Conservation (phyloP, 805 yeast species). For the Barnettozyma sp. region DNA sequence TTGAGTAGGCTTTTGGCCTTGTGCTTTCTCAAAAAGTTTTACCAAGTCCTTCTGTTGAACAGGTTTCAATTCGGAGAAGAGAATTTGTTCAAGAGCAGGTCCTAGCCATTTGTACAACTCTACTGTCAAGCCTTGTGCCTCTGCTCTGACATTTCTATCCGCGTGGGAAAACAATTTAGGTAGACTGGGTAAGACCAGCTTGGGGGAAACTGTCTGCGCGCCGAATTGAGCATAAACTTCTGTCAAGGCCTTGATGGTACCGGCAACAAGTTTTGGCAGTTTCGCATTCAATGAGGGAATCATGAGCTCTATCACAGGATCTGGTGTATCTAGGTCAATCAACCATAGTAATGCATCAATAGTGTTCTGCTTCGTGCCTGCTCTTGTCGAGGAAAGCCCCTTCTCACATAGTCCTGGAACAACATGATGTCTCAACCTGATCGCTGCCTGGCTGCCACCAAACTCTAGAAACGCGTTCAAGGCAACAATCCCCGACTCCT, state of each 20-base stretch:
- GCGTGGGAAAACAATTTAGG: conserved; percentile 77
- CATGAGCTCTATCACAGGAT: conserved; percentile 58
- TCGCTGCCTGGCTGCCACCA: conserved; percentile 42
- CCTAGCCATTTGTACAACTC: conserved; percentile 75
- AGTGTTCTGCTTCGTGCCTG: conserved; percentile 63
- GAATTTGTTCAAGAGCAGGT: conserved; percentile 41
- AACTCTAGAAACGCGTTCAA: conserved; percentile 47
- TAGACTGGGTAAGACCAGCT: conserved; percentile 47
- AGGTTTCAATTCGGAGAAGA: conserved; percentile 74
- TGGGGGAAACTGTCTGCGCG: conserved; percentile 51
- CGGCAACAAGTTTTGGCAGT: conserved; percentile 74
- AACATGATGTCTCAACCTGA: conserved; percentile 35
- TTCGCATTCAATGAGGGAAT: conserved; percentile 54
- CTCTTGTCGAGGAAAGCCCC: conserved; percentile 68
- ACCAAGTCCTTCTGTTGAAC: conserved; percentile 84
- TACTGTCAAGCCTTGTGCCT: conserved; percentile 61
- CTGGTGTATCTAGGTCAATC: conserved; percentile 61
- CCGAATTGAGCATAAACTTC: conserved; percentile 53
- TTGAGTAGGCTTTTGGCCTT: conserved; percentile 40
- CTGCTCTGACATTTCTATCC: conserved; percentile 79
- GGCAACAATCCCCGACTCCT: conserved; percentile 67
- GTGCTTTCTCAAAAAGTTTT: conserved; percentile 53
- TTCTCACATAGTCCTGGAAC: conserved; percentile 65
- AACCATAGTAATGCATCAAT: conserved; percentile 54
- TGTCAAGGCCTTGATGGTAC: conserved; percentile 48